Conservation (phyloP, 176 grass and related monocot genomes). For the Triticum timopheevii region DNA sequence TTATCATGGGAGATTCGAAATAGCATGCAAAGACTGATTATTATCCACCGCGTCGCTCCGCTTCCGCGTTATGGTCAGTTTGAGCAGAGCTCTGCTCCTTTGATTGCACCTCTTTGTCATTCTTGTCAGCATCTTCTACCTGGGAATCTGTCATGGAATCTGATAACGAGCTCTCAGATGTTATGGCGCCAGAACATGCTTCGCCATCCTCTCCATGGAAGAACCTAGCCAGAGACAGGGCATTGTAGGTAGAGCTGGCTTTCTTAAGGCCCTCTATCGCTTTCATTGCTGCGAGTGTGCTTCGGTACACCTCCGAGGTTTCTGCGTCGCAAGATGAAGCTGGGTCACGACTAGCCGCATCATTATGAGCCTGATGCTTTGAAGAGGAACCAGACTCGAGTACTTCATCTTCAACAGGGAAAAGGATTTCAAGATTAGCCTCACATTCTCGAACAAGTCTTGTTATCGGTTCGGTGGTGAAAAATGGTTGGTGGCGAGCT, state of each 20-base stretch:
- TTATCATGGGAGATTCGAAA: conserved; percentile 16
- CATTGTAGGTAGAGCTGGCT: conserved; percentile 90
- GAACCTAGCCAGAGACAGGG: conserved; percentile 75
- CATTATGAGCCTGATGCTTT: conserved; percentile 24
- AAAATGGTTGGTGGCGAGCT: conserved; percentile 88
- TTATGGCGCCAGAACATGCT: conserved; percentile 68
- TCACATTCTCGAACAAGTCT: conserved; percentile 90
- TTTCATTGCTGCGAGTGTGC: conserved; percentile 86
- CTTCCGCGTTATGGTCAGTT: neutral
- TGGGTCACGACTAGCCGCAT: conserved; percentile 8
- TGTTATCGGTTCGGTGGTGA: conserved; percentile 84
- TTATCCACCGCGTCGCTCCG: conserved; percentile 16
- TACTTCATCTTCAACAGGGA: conserved; percentile 88
- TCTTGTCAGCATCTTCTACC: conserved; percentile 52
- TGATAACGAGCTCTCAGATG: conserved; percentile 63
- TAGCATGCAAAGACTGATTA: neutral
- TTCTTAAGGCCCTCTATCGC: conserved; percentile 77
- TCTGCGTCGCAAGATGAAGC: conserved; percentile 45
- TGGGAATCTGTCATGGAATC: conserved; percentile 51
- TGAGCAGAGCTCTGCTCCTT: conserved; percentile 29
- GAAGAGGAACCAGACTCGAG: conserved; percentile 58
- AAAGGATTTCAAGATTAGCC: conserved; percentile 82
- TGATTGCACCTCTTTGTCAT: conserved; percentile 58
- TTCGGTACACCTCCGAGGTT: conserved; percentile 63
- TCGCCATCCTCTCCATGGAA: conserved; percentile 74